Evolutionary conservation across 345 rosid species (phyloP).

Genomic region (Eucalyptus erythrocorys): DNA sequence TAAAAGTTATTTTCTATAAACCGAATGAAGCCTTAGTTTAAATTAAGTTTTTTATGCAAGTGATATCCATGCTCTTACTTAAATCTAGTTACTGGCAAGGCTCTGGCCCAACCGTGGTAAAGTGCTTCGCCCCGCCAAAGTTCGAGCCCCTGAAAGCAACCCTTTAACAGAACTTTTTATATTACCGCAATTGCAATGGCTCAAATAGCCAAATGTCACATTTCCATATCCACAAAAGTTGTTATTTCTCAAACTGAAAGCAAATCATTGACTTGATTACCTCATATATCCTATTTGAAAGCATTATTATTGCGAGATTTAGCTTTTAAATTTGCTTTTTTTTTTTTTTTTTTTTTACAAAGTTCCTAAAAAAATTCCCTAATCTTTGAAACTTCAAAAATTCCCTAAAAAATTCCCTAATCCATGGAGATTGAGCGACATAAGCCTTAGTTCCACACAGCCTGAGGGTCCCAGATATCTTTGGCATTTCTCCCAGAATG

Average conservation of each 20-base stretch:
- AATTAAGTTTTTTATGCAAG: background rate
- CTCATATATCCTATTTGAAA: background rate
- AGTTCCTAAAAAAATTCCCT: background rate
- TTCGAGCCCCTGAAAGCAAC: background rate
- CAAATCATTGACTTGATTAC: background rate
- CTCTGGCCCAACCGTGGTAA: background rate
- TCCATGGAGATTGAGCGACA: conserved; percentile 88
- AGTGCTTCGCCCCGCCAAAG: background rate
- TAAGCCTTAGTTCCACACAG: conserved; percentile 66
- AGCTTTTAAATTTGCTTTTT: background rate
- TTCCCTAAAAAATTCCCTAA: too few species aligned
- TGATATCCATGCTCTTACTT: background rate
- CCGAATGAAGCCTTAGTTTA: background rate
- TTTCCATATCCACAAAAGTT: background rate
- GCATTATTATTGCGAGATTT: too few species aligned
- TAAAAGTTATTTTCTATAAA: too few species aligned
- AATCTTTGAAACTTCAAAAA: too few species aligned
- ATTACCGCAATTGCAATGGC: background rate
- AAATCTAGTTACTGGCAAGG: background rate
- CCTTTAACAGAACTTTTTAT: background rate
- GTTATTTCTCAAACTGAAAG: background rate
- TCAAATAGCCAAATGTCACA: background rate
- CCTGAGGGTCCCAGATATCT: conserved; percentile 47
- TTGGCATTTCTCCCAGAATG: conserved; percentile 60
- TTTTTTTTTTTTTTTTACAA: too few species aligned